Percentiles rank a stretch among this genome's conserved stretches.
Evolutionary conservation across 2,329 filamentous ascomycete genomes (phyloP).

Genomic region (Bimuria novae-zelandiae): DNA sequence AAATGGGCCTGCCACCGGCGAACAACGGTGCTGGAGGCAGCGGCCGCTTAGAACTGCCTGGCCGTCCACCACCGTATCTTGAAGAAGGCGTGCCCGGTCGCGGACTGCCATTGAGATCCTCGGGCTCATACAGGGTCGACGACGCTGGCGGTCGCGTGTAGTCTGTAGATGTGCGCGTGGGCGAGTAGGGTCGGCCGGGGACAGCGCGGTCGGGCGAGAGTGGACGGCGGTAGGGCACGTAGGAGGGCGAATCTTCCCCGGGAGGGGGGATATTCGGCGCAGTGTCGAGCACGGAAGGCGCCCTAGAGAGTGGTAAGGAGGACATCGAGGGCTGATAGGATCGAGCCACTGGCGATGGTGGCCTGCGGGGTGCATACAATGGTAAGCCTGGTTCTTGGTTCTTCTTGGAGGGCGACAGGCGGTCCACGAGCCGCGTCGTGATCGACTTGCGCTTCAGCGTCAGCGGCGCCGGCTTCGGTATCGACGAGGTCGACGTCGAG

Average conservation of each 20-base stretch:
- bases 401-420: constrained; percentile 24
- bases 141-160: constrained; percentile 74
- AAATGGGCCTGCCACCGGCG: constrained; percentile 57
- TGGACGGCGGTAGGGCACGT: constrained; percentile 60
- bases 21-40: constrained; percentile 89
- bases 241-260: constrained; percentile 64
- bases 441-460: constrained; percentile 33
- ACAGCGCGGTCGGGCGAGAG: constrained; percentile 57
- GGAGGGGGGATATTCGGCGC: constrained; percentile 60
- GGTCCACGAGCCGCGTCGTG: constrained; percentile 28
- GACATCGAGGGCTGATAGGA: constrained; percentile 56
- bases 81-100: constrained; percentile 89
- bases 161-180: constrained; percentile 60
- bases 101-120: constrained; percentile 86
- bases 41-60: constrained; percentile 83
- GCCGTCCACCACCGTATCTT: constrained; percentile 75
- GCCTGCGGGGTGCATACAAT: constrained; percentile 45
- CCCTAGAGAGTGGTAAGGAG: constrained; percentile 52
- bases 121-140: constrained; percentile 77
- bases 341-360: constrained; percentile 48
- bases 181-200: constrained; percentile 56
- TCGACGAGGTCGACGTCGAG: constrained; percentile 17
- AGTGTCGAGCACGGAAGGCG: constrained; percentile 56
- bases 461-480: constrained; percentile 18
- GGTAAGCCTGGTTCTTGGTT: constrained; percentile 43